Conservation (phyloP, 2,329 filamentous ascomycete species). For the Xylariaceae sp. region DNA sequence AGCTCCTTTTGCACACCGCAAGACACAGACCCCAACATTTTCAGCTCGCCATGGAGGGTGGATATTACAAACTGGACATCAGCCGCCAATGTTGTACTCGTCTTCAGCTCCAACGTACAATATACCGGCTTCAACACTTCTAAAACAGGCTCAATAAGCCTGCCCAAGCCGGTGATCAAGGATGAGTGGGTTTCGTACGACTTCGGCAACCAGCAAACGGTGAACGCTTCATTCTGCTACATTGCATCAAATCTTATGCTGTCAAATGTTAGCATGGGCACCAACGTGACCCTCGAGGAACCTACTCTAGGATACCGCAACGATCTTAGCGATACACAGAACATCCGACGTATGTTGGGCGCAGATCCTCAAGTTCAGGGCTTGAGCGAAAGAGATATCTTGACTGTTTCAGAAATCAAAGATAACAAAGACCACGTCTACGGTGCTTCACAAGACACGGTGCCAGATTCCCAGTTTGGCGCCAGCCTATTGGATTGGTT, state of each 20-base stretch:
- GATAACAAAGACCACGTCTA: neutral
- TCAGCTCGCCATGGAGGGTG: no score
- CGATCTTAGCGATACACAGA: neutral
- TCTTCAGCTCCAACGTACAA: no score
- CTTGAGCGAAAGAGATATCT: neutral
- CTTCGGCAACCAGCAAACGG: neutral
- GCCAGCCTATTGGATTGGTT: no score
- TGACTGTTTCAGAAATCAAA: neutral
- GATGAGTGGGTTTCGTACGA: constrained; percentile 2
- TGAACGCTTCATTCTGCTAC: constrained; percentile 3
- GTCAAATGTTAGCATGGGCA: constrained; percentile 3
- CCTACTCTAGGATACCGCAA: neutral
- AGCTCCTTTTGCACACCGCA: no score
- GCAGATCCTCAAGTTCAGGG: neutral
- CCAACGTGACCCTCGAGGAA: neutral
- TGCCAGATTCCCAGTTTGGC: no score
- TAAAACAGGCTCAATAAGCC: neutral
- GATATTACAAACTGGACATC: no score
- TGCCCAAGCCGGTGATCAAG: neutral
- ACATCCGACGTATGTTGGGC: neutral
- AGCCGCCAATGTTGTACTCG: no score
- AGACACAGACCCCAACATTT: no score
- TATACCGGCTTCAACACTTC: no score
- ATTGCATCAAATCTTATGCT: neutral
- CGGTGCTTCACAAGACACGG: neutral